These are phyloP conservation scores for Ophioceras dolichostomum DNA, from an alignment of 2,329 filamentous ascomycete genomes.

Conservation along the genomic window DNA sequence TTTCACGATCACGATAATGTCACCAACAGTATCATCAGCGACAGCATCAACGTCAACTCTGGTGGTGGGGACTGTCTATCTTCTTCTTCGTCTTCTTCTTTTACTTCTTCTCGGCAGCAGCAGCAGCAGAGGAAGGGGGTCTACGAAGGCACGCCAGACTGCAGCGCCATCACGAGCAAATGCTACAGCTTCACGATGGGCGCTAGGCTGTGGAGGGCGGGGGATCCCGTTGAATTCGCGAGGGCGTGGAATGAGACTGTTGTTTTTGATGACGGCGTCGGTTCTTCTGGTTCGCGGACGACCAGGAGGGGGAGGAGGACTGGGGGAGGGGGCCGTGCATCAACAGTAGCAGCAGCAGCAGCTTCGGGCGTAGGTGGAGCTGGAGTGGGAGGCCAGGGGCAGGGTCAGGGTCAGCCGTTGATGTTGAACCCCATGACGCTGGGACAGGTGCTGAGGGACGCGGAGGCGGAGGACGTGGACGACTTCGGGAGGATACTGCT, in stretches of 20 bases:
- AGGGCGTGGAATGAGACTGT: conserved; percentile 22
- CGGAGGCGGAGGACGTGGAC: conserved; percentile 9
- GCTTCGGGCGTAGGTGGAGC: no score
- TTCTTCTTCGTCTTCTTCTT: no score
- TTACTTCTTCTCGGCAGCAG: conserved; percentile 39
- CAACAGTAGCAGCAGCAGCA: no score
- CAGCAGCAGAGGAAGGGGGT: conserved; percentile 22
- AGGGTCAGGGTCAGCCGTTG: no score
- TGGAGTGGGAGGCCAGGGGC: no score
- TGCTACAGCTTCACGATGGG: conserved; percentile 27
- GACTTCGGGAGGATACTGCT: conserved; percentile 11
- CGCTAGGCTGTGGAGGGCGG: conserved; percentile 23
- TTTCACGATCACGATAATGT: conserved; percentile 39
- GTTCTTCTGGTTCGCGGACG: no score
- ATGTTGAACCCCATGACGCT: conserved; percentile 12
- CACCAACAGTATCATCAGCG: no score
- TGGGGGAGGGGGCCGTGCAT: no score
- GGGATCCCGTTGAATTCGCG: conserved; percentile 22
- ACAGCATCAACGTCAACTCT: no score
- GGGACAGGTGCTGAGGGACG: conserved; percentile 5
- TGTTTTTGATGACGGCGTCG: no score
- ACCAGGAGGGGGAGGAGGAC: no score
- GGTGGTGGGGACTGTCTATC: no score
- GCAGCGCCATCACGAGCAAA: conserved; percentile 16
- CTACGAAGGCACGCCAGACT: conserved; percentile 12